These are phyloP conservation scores for Solanum sejunctum DNA, from an alignment of 257 asterid species.

Conservation along the genomic window DNA sequence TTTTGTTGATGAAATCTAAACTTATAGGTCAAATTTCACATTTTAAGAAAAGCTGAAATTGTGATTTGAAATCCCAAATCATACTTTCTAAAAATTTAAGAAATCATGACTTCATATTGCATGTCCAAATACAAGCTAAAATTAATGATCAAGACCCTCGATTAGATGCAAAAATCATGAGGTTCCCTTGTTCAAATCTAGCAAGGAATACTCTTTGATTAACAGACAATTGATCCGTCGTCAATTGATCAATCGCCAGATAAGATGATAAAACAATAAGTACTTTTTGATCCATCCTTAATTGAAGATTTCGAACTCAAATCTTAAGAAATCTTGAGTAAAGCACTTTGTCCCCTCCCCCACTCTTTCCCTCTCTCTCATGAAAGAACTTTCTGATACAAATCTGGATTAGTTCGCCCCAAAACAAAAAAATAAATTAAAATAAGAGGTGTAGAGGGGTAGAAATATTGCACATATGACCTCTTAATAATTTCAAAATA, in stretches of 20 bases:
- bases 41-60: too few relatives aligned
- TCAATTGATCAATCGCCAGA: too few relatives aligned
- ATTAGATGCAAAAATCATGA: too few relatives aligned
- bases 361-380: not conserved
- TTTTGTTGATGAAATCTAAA: too few relatives aligned
- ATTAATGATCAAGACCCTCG: too few relatives aligned
- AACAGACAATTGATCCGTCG: not conserved
- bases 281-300: not conserved
- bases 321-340: not conserved
- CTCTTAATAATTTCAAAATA: not conserved
- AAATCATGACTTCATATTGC: too few relatives aligned
- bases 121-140: too few relatives aligned
- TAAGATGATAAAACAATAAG: not conserved
- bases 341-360: not conserved
- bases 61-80: too few relatives aligned
- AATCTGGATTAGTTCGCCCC: not conserved
- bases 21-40: too few relatives aligned
- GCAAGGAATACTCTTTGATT: not conserved
- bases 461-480: not conserved
- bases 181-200: too few relatives aligned
- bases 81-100: too few relatives aligned
- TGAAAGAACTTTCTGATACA: not conserved
- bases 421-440: fast-evolving
- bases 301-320: fast-evolving
- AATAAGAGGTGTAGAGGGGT: not conserved